Base-by-base conservation (phyloP, 1,284 basidiomycete species). In the Trichosporon faecale region DNA sequence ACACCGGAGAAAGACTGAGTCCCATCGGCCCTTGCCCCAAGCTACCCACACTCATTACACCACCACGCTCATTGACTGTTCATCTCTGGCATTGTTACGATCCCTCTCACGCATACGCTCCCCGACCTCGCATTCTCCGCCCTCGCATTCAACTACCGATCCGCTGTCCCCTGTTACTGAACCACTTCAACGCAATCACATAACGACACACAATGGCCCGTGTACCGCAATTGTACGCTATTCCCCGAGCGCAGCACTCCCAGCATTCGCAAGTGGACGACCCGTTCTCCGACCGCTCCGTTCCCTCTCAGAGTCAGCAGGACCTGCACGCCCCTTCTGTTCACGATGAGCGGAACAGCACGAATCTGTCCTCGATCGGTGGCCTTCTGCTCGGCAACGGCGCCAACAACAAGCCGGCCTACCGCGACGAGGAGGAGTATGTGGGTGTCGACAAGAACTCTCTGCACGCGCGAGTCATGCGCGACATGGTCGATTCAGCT, bases 341-440 rank as follows among this genome's bases (percentile, higher is more conserved):
- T 14, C 18, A 64, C 35, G 60, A 40, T 8, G 37, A 46, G 11
- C 70, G 70, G 31, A 60, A 70, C 67, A 61, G 46, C 12, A 29
- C 69, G 35, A 72, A 74, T 67, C 61, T 72, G 2, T 66, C 67
- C 3, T 64, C 64, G 11, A 74, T 74, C 49, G 73, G 73, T 44
- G 70, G 69, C 25, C 69, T 74, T 2, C 65, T 73, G 14, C 46
- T 73, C n/a, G 33, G 40, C 66, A 23, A 18, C 1, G 64, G 46
- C 25, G 5, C 6, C 18, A 23, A 46, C 44, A n/a, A 8, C n/a
- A 33, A 29, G 12, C 21, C 23, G 29, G 29, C 23, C 16, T 27
- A 35, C 33, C 63, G 31, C 55, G 64, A 68, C 61, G 61, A 68
- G 16, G 46, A 65, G 37, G 35, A 55, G 16, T 40, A 57, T 21